Evolutionary conservation across 192 early-diverging fungal genomes (phyloP), one percentile per base, ranked within the genome.

Genomic region (Coemansia sp.): DNA sequence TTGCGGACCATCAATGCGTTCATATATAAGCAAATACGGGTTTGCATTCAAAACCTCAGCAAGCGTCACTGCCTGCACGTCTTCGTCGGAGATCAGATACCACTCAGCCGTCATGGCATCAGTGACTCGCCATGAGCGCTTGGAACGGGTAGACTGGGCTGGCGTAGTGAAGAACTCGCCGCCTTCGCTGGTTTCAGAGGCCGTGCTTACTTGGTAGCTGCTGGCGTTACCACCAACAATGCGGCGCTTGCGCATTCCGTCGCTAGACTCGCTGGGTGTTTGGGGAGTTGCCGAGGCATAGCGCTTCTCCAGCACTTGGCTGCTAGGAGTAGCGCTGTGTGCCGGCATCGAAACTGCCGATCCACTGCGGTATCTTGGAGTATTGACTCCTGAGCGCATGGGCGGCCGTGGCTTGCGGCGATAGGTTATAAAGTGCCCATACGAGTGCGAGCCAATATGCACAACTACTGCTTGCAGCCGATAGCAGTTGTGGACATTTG

Each of bases 351-450:
- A 62, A 10, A 59, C 61, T 1, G 48, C 49, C 1, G 72, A 69
- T 19, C 51, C 54, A 48, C 72, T 76, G 12, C 65, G 58, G 42
- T 76, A 68, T 23, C 72, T 61, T 16, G 72, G 72, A 5, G 72
- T 76, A 48, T 76, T 76, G 55, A 76, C 64, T 1, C 66, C 72
- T 1, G 72, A 76, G 42, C 72, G 72, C 19, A 57, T 62, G 0
- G 68, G 61, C 39, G 64, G 53, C 41, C 65, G 52, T 19, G 67
- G 55, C 42, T 63, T 66, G 65, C 87, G 84, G 15, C 94, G 76
- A 71, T 93, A 96, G 0, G 93, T 91, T 20, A 97, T 86, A 84
- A 95, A 98, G 67, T 98, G 96, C 8, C 96, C 96, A 0, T 83
- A 87, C 9, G 94, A 88, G 67, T 98, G 96, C 33, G 76, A 79